These are phyloP conservation scores for Cinnamomum chago DNA, from an alignment of 164 flowering plant genomes.

Conservation along the genomic window DNA sequence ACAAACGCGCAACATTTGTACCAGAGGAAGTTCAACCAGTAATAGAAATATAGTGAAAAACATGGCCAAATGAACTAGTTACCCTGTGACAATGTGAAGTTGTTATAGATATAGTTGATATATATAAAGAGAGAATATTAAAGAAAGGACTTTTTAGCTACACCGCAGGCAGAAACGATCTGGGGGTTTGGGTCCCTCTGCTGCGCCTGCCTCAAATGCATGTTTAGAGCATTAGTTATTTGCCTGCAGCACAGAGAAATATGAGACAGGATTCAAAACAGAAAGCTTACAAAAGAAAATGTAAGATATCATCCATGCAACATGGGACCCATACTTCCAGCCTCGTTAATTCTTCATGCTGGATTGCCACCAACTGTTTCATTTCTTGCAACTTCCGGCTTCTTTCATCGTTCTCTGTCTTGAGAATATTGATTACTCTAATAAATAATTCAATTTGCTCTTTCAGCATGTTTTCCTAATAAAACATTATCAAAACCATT, in stretches of 20 bases:
- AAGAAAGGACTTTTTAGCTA: too few species aligned
- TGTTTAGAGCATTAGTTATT: constrained; percentile 72
- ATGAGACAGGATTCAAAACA: background rate
- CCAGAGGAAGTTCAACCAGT: too few species aligned
- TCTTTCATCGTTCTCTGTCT: constrained; percentile 59
- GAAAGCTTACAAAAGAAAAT: background rate
- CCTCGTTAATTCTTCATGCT: constrained; percentile 75
- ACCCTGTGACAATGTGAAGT: too few species aligned
- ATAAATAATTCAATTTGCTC: constrained; percentile 58
- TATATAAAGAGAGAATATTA: too few species aligned
- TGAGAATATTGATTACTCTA: constrained; percentile 63
- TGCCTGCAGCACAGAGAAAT: constrained; percentile 34
- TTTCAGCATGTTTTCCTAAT: constrained; percentile 62
- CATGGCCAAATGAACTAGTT: too few species aligned
- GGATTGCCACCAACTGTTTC: constrained; percentile 65
- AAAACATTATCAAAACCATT: background rate
- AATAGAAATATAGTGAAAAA: too few species aligned
- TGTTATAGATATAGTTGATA: too few species aligned
- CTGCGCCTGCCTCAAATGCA: constrained; percentile 81
- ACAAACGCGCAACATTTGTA: too few species aligned
- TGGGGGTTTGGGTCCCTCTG: constrained; percentile 60
- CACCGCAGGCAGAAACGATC: constrained; percentile 34
- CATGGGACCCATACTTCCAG: constrained; percentile 47
- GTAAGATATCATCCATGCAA: background rate
- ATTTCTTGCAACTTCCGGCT: constrained; percentile 63